Evolutionary conservation across 2,329 filamentous ascomycete species (phyloP).

Genomic region (Byssoonygena ceratinophila): DNA sequence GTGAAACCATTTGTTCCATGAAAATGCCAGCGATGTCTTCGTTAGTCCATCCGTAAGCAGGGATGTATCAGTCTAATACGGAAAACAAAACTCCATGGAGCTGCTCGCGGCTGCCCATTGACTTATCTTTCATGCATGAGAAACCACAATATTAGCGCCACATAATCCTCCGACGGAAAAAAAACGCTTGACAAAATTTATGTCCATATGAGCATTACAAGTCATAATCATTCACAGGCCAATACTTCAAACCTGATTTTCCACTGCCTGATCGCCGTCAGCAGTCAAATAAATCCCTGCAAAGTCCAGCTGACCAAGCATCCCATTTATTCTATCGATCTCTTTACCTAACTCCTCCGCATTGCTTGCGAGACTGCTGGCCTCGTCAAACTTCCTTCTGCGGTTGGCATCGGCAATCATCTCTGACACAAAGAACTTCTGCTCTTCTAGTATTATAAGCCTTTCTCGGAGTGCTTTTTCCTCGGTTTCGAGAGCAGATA

Average conservation of each 20-base stretch:
- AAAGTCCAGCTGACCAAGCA: conserved; percentile 58
- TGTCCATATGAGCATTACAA: background rate
- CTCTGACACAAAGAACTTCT: conserved; percentile 75
- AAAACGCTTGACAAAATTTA: background rate
- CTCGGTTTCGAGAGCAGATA: conserved; percentile 64
- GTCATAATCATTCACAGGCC: background rate
- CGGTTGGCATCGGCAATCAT: conserved; percentile 72
- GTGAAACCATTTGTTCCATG: no score
- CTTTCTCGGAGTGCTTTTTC: conserved; percentile 72
- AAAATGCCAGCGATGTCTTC: no score
- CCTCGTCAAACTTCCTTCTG: conserved; percentile 74
- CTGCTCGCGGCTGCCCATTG: no score
- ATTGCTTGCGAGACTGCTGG: conserved; percentile 66
- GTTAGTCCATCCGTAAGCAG: no score
- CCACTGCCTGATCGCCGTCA: background rate
- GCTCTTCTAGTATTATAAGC: conserved; percentile 78
- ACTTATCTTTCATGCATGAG: background rate
- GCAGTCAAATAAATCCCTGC: conserved; percentile 38
- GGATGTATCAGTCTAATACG: no score
- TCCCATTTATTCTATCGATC: conserved; percentile 57
- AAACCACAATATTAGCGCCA: no score
- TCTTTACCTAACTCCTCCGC: conserved; percentile 71
- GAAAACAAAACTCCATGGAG: no score
- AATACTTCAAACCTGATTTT: background rate
- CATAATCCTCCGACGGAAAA: background rate